Evolutionary conservation across 768 basidiomycete species (phyloP).

Genomic region (Phylloporus arenicola): DNA sequence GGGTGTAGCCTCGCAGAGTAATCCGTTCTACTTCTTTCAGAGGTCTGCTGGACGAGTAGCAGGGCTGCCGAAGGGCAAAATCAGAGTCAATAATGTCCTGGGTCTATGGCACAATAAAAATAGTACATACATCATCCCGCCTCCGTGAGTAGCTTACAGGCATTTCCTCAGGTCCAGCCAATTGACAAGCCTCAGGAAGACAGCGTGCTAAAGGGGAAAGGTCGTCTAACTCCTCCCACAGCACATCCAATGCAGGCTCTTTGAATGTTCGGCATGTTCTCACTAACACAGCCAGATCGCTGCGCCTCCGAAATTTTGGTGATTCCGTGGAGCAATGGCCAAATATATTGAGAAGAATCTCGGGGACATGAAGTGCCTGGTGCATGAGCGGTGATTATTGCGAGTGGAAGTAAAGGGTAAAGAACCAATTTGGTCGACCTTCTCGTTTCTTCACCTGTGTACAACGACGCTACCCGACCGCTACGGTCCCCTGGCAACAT

Average conservation of each 20-base stretch:
- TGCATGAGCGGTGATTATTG: too few relatives aligned
- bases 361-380: background rate
- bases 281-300: background rate
- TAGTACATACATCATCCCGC: background rate
- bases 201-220: background rate
- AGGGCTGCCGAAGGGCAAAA: background rate
- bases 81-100: background rate
- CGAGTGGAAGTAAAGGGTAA: too few relatives aligned
- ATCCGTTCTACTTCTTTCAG: background rate
- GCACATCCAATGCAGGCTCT: background rate
- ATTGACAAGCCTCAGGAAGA: background rate
- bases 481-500: too few relatives aligned
- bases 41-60: background rate
- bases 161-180: too few relatives aligned
- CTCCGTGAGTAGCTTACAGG: too few relatives aligned
- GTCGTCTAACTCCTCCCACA: background rate
- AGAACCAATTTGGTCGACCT: too few relatives aligned
- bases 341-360: background rate
- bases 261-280: conserved; percentile 1
- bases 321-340: background rate
- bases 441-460: too few relatives aligned
- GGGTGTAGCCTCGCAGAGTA: background rate
- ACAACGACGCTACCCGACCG: too few relatives aligned
- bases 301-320: background rate
- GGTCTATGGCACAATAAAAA: background rate